These are phyloP conservation scores for Calonectria leucothoes DNA, from an alignment of 2,329 filamentous ascomycete genomes.

Conservation along the genomic window DNA sequence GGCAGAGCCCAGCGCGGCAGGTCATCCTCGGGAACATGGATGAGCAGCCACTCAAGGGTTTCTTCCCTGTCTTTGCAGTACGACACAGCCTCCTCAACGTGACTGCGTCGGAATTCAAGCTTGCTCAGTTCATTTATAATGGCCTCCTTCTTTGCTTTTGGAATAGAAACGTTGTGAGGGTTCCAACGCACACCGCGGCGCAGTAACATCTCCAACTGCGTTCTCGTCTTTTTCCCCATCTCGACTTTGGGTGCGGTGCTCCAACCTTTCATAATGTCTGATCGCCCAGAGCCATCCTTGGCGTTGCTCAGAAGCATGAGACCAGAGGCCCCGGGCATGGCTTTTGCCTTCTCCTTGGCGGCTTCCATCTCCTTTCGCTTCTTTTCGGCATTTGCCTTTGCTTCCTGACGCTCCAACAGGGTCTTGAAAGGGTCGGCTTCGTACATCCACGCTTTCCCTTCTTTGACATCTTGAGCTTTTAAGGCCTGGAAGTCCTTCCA, in stretches of 20 bases:
- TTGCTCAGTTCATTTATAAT: constrained; percentile 79
- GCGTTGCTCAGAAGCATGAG: constrained; percentile 63
- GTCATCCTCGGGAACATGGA: constrained; percentile 97
- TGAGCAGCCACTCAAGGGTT: constrained; percentile 93
- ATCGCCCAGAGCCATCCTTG: constrained; percentile 44
- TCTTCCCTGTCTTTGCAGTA: constrained; percentile 94
- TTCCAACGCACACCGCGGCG: constrained; percentile 89
- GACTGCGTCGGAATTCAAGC: constrained; percentile 90
- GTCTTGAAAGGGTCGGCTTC: constrained; percentile 93
- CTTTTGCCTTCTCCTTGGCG: constrained; percentile 74
- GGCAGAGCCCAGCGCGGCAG: constrained; percentile 93
- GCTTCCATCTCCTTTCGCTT: constrained; percentile 79
- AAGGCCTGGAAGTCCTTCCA: constrained; percentile 93
- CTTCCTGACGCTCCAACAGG: constrained; percentile 81
- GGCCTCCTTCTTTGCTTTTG: constrained; percentile 63
- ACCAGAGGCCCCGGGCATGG: constrained; percentile 69
- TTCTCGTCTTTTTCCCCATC: constrained; percentile 85
- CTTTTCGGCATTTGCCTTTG: constrained; percentile 81
- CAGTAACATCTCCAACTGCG: constrained; percentile 83
- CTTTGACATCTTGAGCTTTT: constrained; percentile 83
- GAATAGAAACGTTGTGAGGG: constrained; percentile 76
- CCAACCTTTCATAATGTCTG: constrained; percentile 78
- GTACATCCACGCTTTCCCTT: constrained; percentile 88
- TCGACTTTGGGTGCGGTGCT: constrained; percentile 89
- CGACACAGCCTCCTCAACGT: constrained; percentile 87